phyloP scores from a whole-genome alignment of 2,329 filamentous ascomycete genomes.

The Ambrosiella beaveri region DNA sequence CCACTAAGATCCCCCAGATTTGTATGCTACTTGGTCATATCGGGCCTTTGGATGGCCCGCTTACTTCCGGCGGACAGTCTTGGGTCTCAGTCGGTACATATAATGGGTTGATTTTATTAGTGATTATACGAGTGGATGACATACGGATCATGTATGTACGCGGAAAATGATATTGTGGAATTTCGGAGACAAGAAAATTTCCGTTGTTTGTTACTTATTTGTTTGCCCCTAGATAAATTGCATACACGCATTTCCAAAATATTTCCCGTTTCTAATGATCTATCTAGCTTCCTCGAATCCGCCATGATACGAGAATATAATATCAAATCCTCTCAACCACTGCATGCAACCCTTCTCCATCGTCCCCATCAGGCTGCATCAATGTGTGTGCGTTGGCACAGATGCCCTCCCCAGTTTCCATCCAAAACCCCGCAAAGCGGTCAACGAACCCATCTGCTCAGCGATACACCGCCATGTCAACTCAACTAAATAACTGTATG shows the following conservation, averaged over 20 bases:
- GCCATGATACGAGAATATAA: background rate
- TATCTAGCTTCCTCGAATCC: background rate
- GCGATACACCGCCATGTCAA: background rate
- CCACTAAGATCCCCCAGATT: background rate
- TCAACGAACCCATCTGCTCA: background rate
- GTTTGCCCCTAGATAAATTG: no score
- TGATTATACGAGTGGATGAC: background rate
- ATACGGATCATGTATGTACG: no score
- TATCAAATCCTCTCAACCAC: background rate
- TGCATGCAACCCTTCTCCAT: background rate
- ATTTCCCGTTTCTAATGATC: background rate
- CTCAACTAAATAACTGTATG: no score
- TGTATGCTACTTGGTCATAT: background rate
- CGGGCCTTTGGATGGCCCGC: background rate
- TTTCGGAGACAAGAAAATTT: no score
- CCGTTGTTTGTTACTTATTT: no score
- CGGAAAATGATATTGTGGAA: no score
- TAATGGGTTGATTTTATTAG: background rate
- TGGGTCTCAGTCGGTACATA: background rate
- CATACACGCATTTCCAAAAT: no score
- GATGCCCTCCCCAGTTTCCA: background rate
- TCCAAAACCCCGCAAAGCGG: background rate
- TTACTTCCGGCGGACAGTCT: background rate
- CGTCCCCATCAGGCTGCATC: background rate
- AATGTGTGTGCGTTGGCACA: slow-evolving; percentile 2